These are phyloP conservation scores for Neurospora pannonica DNA, from an alignment of 495 filamentous ascomycete genomes.

Conservation along the genomic window DNA sequence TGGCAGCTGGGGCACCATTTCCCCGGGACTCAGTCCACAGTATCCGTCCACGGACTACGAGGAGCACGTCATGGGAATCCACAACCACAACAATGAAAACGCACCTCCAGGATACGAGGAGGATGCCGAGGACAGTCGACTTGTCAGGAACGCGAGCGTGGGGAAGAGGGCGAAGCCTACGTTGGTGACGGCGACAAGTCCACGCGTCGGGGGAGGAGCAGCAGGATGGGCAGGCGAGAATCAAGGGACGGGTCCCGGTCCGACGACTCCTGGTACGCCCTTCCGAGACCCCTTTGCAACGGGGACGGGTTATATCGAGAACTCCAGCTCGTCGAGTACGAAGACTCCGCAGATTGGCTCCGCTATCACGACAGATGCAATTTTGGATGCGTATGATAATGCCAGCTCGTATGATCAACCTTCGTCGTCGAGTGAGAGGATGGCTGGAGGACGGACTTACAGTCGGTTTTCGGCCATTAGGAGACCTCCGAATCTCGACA, in stretches of 20 bases:
- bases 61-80: constrained; percentile 31
- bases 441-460: constrained; percentile 15
- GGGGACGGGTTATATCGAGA: constrained; percentile 36
- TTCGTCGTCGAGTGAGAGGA: background rate
- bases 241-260: constrained; percentile 17
- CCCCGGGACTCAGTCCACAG: constrained; percentile 31
- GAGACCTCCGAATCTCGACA: constrained; percentile 66
- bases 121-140: constrained; percentile 47
- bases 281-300: constrained; percentile 15
- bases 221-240: constrained; percentile 15
- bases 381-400: constrained; percentile 30
- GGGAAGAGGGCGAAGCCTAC: constrained; percentile 66
- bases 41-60: constrained; percentile 38
- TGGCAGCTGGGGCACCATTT: constrained; percentile 48
- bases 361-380: constrained; percentile 26
- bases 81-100: constrained; percentile 20
- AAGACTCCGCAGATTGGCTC: constrained; percentile 15
- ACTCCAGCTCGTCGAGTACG: constrained; percentile 31
- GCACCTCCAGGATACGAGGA: constrained; percentile 36
- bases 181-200: constrained; percentile 47
- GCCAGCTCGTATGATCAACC: background rate
- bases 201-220: constrained; percentile 14
- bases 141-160: constrained; percentile 72
- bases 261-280: constrained; percentile 21
- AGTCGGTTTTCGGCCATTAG: constrained; percentile 44